Evolutionary conservation across 441 rosid genomes (phyloP).

Genomic region (Erodium chrysanthum): DNA sequence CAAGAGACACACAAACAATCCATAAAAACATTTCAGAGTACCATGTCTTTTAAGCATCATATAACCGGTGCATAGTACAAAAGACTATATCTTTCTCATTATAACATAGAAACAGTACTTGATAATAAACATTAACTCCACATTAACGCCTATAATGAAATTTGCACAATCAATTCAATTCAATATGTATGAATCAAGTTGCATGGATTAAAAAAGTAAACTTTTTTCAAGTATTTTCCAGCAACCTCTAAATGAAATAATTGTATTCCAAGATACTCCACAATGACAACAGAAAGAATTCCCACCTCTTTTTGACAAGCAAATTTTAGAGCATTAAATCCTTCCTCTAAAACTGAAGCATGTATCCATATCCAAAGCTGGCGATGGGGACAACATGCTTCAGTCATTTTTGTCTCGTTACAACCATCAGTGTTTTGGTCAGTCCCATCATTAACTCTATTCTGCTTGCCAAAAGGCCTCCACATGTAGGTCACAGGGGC

Average conservation of each 20-base stretch:
- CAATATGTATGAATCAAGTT: background rate
- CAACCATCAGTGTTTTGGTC: conserved; percentile 15
- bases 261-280: background rate
- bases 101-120: background rate
- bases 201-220: background rate
- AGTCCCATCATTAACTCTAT: conserved; percentile 21
- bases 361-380: conserved; percentile 79
- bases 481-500: conserved; percentile 77
- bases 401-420: conserved; percentile 20
- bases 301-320: conserved; percentile 61
- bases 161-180: background rate
- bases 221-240: background rate
- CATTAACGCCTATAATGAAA: background rate
- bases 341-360: conserved; percentile 70
- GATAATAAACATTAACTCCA: background rate
- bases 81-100: too few species aligned
- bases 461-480: conserved; percentile 35
- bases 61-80: too few species aligned
- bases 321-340: conserved; percentile 47
- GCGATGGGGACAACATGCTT: conserved; percentile 23
- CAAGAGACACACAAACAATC: too few species aligned
- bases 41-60: too few species aligned
- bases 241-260: background rate
- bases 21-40: too few species aligned
- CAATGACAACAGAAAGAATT: conserved; percentile 3